Evolutionary conservation across 148 eudicot species (phyloP), one percentile per base, ranked within the genome.

Genomic region (Oxyria digyna): DNA sequence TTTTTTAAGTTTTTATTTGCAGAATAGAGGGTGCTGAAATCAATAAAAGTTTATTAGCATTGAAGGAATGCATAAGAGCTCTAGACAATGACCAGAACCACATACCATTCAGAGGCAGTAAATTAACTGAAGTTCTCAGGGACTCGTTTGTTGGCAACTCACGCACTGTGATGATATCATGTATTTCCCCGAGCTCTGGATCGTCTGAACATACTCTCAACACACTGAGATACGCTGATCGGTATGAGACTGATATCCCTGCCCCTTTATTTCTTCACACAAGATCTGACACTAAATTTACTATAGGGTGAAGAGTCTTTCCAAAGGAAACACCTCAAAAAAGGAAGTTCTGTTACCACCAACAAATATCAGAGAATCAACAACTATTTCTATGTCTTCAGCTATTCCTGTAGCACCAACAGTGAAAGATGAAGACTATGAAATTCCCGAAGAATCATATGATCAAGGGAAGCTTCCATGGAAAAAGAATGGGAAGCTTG

Each of bases 1-100:
- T 59, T 35, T 14, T 59, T 59, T 9, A 59, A 59, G 8, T 59
- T 37, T 20, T 70, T 46, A 20, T 74, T 31, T 35, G 77, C 82
- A 85, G 94, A 76, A 85, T 91, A 76, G 99, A 95, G 82, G 99
- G 99, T n/a, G 98, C 98, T 54, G 98, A 94, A 81, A 94, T 94
- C 76, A 94, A 94, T 75, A 90, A 90, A 90, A 94, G 97, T 78
- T 88, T 91, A 85, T 96, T 95, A 72, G 99, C 99, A 8, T 72
- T 95, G 68, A 95, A 95, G 78, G 97, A 95, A 77, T 95, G 99
- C 82, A 95, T 95, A 71, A 85, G 99, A 77, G 99, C 99, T 13
- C 97, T 95, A 52, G 99, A 95, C 78, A 91, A 87, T 78, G 99
- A 95, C 76, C 99, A 91, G 75, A 85, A 84, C 68, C 97, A 95